Evolutionary conservation across 768 basidiomycete genomes (phyloP).

Genomic region (Hygrocybe coccinea): DNA sequence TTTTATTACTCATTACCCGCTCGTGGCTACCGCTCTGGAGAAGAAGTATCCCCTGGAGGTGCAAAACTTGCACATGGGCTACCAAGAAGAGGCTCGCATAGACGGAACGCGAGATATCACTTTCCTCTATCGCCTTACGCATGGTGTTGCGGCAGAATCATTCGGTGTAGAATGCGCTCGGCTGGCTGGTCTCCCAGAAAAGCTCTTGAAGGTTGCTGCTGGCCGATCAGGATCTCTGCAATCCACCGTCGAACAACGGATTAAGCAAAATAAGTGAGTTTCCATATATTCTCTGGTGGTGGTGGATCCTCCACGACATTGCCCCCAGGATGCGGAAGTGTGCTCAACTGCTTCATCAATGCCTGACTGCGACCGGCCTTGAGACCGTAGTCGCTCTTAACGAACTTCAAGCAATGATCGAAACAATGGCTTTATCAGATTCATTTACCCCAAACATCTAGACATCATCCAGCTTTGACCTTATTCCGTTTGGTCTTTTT

Average conservation of each 20-base stretch:
- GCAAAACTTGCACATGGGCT: conserved; percentile 85
- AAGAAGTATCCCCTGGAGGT: conserved; percentile 54
- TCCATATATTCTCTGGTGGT: not conserved
- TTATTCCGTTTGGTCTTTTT: conserved; percentile 23
- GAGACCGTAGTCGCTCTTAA: conserved; percentile 18
- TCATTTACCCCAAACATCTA: conserved; percentile 28
- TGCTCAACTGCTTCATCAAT: conserved; percentile 25
- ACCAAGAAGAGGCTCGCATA: conserved; percentile 59
- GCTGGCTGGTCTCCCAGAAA: conserved; percentile 75
- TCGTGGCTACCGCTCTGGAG: conserved; percentile 67
- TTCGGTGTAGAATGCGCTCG: conserved; percentile 93
- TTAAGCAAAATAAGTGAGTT: conserved; percentile 46
- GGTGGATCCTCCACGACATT: not conserved
- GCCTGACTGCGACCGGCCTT: conserved; percentile 10
- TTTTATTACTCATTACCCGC: conserved; percentile 94
- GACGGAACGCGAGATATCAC: conserved; percentile 77
- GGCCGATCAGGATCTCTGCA: conserved; percentile 53
- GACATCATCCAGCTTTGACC: conserved; percentile 41
- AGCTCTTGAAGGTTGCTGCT: conserved; percentile 58
- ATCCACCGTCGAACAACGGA: conserved; percentile 44
- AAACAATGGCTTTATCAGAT: conserved; percentile 18
- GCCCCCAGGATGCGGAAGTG: conserved; percentile 22
- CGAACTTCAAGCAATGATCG: conserved; percentile 24
- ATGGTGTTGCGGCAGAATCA: conserved; percentile 74
- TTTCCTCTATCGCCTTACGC: conserved; percentile 75